Conservation (phyloP, 1,284 basidiomycete species). For the Kalmanozyma brasiliensis region DNA sequence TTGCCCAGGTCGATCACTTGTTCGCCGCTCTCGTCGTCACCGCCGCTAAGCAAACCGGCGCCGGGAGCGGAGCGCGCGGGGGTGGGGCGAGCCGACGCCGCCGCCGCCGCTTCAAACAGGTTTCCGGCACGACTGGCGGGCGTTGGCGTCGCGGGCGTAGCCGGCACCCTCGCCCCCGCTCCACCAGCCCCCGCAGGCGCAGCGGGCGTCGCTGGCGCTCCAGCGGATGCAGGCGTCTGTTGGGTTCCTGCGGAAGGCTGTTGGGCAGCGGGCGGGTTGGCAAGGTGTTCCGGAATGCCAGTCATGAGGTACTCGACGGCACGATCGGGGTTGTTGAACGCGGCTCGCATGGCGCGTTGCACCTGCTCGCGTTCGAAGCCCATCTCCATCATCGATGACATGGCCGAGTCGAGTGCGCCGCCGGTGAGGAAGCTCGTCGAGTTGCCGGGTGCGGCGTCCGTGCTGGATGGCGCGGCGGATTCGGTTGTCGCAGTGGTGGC, state of each 20-base stretch:
- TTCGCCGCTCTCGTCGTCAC: conserved; percentile 59
- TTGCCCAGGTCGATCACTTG: conserved; percentile 65
- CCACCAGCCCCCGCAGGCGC: conserved; percentile 72
- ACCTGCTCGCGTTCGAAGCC: conserved; percentile 89
- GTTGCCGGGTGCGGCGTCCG: conserved; percentile 12
- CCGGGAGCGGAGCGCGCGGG: conserved; percentile 24
- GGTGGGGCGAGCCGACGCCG: no score
- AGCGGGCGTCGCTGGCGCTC: conserved; percentile 70
- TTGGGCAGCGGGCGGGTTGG: conserved; percentile 49
- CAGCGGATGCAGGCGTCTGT: conserved; percentile 2
- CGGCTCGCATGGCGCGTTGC: conserved; percentile 85
- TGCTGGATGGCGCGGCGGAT: conserved; percentile 64
- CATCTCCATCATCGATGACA: conserved; percentile 78
- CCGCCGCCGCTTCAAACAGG: conserved; percentile 68
- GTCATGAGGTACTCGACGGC: conserved; percentile 97
- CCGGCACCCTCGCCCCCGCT: conserved; percentile 63
- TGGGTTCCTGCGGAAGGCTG: not conserved
- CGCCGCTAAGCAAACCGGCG: conserved; percentile 46
- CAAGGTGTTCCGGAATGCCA: conserved; percentile 67
- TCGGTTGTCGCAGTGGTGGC: conserved; percentile 23
- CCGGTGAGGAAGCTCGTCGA: conserved; percentile 50
- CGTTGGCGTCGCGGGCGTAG: conserved; percentile 45
- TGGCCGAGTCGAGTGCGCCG: conserved; percentile 59
- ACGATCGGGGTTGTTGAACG: conserved; percentile 97
- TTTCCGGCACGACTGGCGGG: conserved; percentile 63